A percentile compares a stretch with the other conserved stretches of the same genome.
Conservation (phyloP, 305 asterid species). For the Fraxinus greggii region DNA sequence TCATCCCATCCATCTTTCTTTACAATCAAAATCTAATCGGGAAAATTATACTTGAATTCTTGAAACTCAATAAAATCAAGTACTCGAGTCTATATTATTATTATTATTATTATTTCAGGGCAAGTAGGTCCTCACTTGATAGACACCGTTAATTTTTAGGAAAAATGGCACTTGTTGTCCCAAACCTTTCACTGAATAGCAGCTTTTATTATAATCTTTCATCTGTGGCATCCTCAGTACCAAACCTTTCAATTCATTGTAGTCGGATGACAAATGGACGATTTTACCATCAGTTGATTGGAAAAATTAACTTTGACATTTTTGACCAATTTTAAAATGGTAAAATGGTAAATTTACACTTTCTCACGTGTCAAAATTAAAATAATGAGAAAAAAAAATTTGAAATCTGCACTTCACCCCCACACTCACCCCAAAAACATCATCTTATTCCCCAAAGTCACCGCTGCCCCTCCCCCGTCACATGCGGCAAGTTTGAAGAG, state of each 20-base stretch:
- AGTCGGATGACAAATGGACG: neutral
- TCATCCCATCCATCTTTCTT: slow-evolving; percentile 13
- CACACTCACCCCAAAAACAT: too few relatives aligned
- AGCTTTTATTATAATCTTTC: too few relatives aligned
- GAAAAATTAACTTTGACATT: neutral
- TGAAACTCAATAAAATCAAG: neutral
- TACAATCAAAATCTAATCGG: neutral
- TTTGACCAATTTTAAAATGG: neutral
- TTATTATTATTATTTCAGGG: too few relatives aligned
- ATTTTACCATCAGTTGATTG: neutral
- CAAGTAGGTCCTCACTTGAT: neutral
- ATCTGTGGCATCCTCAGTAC: neutral
- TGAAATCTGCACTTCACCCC: too few relatives aligned
- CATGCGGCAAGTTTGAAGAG: slow-evolving; percentile 35
- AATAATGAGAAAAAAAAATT: too few relatives aligned
- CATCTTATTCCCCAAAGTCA: slow-evolving; percentile 17
- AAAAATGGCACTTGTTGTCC: neutral
- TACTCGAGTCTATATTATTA: neutral
- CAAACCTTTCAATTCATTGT: too few relatives aligned
- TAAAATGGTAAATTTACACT: too few relatives aligned
- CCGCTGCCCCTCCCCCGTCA: slow-evolving; percentile 37
- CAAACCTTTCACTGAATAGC: neutral
- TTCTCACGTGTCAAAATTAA: too few relatives aligned
- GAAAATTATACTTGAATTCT: neutral
- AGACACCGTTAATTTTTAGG: neutral